phyloP scores from a whole-genome alignment of 2,329 filamentous ascomycete species.

The Paraphaeosphaeria sporulosa region DNA sequence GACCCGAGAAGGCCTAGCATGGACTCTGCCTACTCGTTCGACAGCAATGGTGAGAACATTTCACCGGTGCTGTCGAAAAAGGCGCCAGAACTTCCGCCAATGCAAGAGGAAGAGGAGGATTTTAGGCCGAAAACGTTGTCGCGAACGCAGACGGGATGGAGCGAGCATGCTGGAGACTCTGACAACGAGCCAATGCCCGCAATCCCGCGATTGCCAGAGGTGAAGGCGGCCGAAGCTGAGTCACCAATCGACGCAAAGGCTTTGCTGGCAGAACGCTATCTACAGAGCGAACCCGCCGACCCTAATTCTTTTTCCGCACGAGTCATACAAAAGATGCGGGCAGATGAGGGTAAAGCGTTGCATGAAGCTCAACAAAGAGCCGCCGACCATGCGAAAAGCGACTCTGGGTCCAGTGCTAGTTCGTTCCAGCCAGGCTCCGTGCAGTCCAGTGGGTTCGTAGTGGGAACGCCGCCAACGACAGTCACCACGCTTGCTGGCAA shows the following conservation, averaged over 20 bases:
- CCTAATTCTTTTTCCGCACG: conserved; percentile 56
- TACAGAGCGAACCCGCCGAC: conserved; percentile 40
- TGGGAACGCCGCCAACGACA: conserved; percentile 35
- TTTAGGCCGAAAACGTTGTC: conserved; percentile 64
- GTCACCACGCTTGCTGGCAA: conserved; percentile 28
- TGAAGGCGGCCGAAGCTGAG: conserved; percentile 29
- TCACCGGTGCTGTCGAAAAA: conserved; percentile 35
- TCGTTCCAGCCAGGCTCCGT: conserved; percentile 35
- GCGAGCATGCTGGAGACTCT: conserved; percentile 28
- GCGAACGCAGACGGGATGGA: conserved; percentile 65
- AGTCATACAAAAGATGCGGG: conserved; percentile 60
- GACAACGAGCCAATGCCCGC: conserved; percentile 53
- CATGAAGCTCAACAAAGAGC: conserved; percentile 51
- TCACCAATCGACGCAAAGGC: conserved; percentile 37
- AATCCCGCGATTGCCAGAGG: conserved; percentile 40
- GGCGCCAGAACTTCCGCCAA: conserved; percentile 38
- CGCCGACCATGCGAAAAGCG: conserved; percentile 28
- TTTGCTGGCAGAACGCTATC: conserved; percentile 33
- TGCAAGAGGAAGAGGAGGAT: conserved; percentile 50
- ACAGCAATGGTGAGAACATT: conserved; percentile 29
- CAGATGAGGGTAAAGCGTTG: conserved; percentile 60
- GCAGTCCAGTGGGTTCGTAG: conserved; percentile 22
- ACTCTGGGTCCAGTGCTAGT: conserved; percentile 42
- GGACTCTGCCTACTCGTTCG: conserved; percentile 42
- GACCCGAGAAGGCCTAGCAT: conserved; percentile 32